Conservation (phyloP, 176 grass and related monocot species). For the Carex myosuroides region DNA sequence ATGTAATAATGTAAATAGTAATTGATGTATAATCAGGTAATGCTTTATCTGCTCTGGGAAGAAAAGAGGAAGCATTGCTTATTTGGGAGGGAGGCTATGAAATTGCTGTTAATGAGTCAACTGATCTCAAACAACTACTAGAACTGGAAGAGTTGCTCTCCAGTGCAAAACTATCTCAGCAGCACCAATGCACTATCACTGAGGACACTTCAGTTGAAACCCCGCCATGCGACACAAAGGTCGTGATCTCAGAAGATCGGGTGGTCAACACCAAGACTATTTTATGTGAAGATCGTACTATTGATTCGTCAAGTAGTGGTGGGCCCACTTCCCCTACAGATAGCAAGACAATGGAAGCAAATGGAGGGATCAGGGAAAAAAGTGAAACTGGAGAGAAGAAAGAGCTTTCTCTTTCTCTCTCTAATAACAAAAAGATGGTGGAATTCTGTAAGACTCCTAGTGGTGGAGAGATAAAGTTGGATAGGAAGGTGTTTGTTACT, state of each 20-base stretch:
- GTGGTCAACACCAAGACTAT: constrained; percentile 48
- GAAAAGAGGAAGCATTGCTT: constrained; percentile 70
- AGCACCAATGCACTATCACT: constrained; percentile 21
- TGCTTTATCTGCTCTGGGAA: constrained; percentile 63
- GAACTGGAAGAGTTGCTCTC: constrained; percentile 82
- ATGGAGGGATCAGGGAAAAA: constrained; percentile 30
- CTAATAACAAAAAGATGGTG: background rate
- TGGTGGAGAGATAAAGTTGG: constrained; percentile 35
- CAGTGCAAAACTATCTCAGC: constrained; percentile 36
- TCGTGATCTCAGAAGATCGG: constrained; percentile 84
- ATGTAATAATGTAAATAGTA: background rate
- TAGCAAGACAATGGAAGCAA: constrained; percentile 23
- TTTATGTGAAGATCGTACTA: constrained; percentile 58
- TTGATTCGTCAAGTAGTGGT: constrained; percentile 20
- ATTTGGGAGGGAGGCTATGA: constrained; percentile 86
- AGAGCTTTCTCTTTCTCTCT: constrained; percentile 10
- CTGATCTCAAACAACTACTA: constrained; percentile 81
- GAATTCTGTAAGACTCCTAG: background rate
- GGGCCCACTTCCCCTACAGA: background rate
- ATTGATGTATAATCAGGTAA: constrained; percentile 49
- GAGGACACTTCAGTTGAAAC: constrained; percentile 37
- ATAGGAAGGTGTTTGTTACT: constrained; percentile 60
- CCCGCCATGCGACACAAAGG: constrained; percentile 74
- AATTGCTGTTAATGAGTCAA: constrained; percentile 57
- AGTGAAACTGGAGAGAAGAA: constrained; percentile 17